A percentile compares a stretch with the other conserved stretches of the same genome.
These are phyloP conservation scores for Linum usitatissimum DNA, from an alignment of 345 rosid genomes.

Conservation along the genomic window DNA sequence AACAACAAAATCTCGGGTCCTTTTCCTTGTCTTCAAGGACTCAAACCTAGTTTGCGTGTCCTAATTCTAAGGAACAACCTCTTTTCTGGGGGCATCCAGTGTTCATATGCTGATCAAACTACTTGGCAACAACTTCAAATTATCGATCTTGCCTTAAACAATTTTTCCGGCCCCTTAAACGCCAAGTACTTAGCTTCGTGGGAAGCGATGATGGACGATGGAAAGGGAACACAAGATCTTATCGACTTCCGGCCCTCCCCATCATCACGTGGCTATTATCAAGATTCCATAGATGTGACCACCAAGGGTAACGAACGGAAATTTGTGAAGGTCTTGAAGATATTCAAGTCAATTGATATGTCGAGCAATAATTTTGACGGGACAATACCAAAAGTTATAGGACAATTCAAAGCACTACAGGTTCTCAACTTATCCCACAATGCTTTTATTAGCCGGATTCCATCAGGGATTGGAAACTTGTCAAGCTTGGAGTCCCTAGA, in stretches of 20 bases:
- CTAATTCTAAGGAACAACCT: not conserved
- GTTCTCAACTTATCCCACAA: not conserved
- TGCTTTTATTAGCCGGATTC: not conserved
- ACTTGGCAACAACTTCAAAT: slow-evolving; percentile 19
- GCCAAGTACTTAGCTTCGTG: slow-evolving; percentile 2
- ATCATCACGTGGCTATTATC: no score
- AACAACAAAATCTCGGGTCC: slow-evolving; percentile 13
- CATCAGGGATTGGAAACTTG: not conserved
- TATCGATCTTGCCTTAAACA: slow-evolving; percentile 26
- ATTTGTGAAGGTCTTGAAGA: not conserved
- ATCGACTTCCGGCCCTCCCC: no score
- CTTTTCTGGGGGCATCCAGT: slow-evolving; percentile 7
- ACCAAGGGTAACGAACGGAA: not conserved
- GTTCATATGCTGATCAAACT: not conserved
- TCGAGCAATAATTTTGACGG: not conserved
- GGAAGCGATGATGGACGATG: slow-evolving; percentile 27
- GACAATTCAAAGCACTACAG: not conserved
- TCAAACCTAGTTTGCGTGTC: not conserved
- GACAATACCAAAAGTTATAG: not conserved
- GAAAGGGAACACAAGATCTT: slow-evolving; percentile 8
- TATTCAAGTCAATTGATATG: not conserved
- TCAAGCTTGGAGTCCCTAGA: not conserved
- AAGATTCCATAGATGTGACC: not conserved
- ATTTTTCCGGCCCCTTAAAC: slow-evolving; percentile 23
- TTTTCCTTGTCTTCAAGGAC: slow-evolving; percentile 8